A percentile compares a stretch with the other conserved stretches of the same genome.
Evolutionary conservation across 164 flowering plant species (phyloP).

Genomic region (Vitis amurensis): DNA sequence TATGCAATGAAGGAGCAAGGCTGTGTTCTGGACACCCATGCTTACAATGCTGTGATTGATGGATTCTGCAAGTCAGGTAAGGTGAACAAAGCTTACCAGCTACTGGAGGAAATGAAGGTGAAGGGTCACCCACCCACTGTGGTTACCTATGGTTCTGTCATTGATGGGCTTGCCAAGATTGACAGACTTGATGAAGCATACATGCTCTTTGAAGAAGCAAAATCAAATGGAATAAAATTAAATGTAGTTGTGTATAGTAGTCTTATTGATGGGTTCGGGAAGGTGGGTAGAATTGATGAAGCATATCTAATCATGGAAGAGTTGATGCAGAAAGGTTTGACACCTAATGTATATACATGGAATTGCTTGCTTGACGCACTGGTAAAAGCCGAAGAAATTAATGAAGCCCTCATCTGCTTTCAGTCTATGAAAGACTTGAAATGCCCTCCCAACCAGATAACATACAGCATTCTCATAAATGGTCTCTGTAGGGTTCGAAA

Average conservation of each 20-base stretch:
- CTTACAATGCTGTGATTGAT: slow-evolving; percentile 84
- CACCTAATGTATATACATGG: slow-evolving; percentile 86
- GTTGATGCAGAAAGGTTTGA: slow-evolving; percentile 78
- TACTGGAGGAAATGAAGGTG: slow-evolving; percentile 87
- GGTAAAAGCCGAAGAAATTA: slow-evolving; percentile 81
- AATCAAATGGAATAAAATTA: slow-evolving; percentile 58
- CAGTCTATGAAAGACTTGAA: slow-evolving; percentile 82
- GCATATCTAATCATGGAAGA: slow-evolving; percentile 92
- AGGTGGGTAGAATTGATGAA: slow-evolving; percentile 92
- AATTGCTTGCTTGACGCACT: slow-evolving; percentile 87
- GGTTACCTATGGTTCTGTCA: slow-evolving; percentile 87
- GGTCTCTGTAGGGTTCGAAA: slow-evolving; percentile 81
- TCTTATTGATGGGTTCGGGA: slow-evolving; percentile 93
- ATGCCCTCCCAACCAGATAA: slow-evolving; percentile 60
- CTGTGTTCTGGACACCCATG: slow-evolving; percentile 68
- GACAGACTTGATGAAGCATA: slow-evolving; percentile 97
- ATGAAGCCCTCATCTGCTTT: slow-evolving; percentile 87
- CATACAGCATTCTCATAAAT: slow-evolving; percentile 80
- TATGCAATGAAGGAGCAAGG: slow-evolving; percentile 89
- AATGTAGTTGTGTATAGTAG: slow-evolving; percentile 80
- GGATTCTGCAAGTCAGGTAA: slow-evolving; percentile 96
- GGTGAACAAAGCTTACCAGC: slow-evolving; percentile 86
- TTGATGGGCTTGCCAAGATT: slow-evolving; percentile 90
- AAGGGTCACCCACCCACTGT: slow-evolving; percentile 76
- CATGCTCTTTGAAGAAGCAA: slow-evolving; percentile 96